Base-by-base conservation (phyloP, 1,139 yeast species). In the Candida freyschussii region DNA sequence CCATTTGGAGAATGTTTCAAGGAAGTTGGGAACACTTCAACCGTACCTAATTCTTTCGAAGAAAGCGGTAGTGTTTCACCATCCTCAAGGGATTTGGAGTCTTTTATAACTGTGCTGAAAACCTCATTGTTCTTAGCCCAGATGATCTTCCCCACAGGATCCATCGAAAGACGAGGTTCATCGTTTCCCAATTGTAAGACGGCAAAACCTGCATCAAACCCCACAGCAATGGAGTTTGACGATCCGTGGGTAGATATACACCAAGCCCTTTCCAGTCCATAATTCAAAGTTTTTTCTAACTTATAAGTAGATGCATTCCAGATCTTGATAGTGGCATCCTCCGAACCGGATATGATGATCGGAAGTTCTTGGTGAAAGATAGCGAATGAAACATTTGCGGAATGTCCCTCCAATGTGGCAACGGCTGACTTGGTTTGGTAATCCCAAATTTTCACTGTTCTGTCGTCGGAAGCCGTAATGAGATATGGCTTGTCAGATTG, bases 291-390 rank as follows among this genome's bases (percentile, higher is more conserved):
- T 61, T 87, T 89, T 62, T 91, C 97, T 48, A 89, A 72, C 56
- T 80, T 81, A 57, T 81, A 82, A 17, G 93, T 81, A 52, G 77
- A 77, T 20, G 89, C 67, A 55, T 78, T 81, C 93, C 93, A 82
- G 54, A 82, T 72, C 49, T 82, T 78, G 41, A 82, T 65, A 8
- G 89, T 76, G 23, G 87, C 85, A 57, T 82, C 93, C 61, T 82
- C 93, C 26, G 89, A 79, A 47, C 93, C 93, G 6, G 91, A 80
- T 24, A 82, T 69, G 41, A 82, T 80, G 52, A 91, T 68, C 19
- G 98, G 98, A 52, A 91, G 71, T 53, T 91, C 95, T 13, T 96
- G 96, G 59, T 91, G 98, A 78, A 87, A 93, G 30, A 87, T 76
- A 8, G 98, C 98, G 66, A 86, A 91, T 14, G 96, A 86, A 29